Conservation (phyloP, 768 basidiomycete species). For the Galerina sulciceps region DNA sequence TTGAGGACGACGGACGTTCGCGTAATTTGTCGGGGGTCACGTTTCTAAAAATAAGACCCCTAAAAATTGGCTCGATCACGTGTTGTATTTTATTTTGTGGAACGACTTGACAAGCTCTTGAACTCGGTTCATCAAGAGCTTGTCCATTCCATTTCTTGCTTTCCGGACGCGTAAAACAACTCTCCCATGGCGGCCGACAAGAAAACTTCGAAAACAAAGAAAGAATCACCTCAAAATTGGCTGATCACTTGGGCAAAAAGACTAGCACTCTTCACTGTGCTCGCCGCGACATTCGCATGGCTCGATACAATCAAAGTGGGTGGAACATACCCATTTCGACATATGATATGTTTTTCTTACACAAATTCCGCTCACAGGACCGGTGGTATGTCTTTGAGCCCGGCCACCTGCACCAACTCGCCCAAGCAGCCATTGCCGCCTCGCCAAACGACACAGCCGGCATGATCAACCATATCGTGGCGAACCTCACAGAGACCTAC, state of each 20-base stretch:
- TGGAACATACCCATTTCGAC: neutral
- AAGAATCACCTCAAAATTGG: conserved; percentile 14
- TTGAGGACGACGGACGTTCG: no score
- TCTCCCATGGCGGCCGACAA: conserved; percentile 11
- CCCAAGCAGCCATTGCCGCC: conserved; percentile 71
- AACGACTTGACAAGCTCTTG: no score
- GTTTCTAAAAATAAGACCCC: no score
- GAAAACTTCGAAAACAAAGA: conserved; percentile 12
- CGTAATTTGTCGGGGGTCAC: no score
- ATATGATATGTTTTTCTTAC: neutral
- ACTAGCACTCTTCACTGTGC: conserved; percentile 31
- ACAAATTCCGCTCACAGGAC: conserved; percentile 46
- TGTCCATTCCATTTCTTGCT: no score
- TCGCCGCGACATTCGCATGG: conserved; percentile 48
- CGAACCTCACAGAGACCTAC: conserved; percentile 78
- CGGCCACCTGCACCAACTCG: conserved; percentile 68
- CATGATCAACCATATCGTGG: conserved; percentile 82
- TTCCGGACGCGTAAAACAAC: neutral
- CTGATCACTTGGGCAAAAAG: conserved; percentile 42
- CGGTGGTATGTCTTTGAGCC: conserved; percentile 91
- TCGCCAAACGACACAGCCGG: conserved; percentile 66
- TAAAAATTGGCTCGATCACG: no score
- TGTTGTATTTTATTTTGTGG: no score
- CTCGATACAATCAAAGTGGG: conserved; percentile 70
- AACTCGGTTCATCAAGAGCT: no score